phyloP scores from a whole-genome alignment of 2,329 filamentous ascomycete species.

The Pseudocercospora eumusae region DNA sequence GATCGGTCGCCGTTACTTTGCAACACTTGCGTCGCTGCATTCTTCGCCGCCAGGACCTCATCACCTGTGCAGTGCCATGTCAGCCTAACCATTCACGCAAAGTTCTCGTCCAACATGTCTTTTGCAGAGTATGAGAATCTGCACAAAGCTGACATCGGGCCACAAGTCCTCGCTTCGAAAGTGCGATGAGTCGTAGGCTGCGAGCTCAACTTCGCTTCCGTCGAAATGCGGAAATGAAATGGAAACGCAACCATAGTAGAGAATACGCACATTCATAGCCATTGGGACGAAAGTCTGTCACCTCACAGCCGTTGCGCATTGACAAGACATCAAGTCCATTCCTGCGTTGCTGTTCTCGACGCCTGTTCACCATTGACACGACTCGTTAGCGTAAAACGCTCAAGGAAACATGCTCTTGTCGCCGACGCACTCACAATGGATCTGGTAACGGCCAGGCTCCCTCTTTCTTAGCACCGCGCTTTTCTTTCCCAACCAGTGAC shows the following conservation, averaged over 20 bases:
- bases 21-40: constrained; percentile 12
- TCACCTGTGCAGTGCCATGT: constrained; percentile 1
- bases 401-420: background rate
- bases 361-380: background rate
- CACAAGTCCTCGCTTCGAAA: background rate
- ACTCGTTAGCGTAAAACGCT: background rate
- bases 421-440: background rate
- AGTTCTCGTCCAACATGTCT: background rate
- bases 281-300: constrained; percentile 36
- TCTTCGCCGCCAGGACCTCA: constrained; percentile 19
- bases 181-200: background rate
- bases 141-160: background rate
- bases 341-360: constrained; percentile 35
- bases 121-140: background rate
- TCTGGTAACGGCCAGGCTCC: constrained; percentile 21
- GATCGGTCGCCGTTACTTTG: constrained; percentile 5
- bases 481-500: constrained; percentile 68
- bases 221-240: background rate
- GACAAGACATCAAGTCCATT: constrained; percentile 38
- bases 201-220: background rate
- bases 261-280: constrained; percentile 31
- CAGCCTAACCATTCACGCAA: background rate
- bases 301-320: constrained; percentile 30
- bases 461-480: constrained; percentile 39
- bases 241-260: background rate